Conservation (phyloP, 2,329 filamentous ascomycete genomes). For the Penicillium sp. region DNA sequence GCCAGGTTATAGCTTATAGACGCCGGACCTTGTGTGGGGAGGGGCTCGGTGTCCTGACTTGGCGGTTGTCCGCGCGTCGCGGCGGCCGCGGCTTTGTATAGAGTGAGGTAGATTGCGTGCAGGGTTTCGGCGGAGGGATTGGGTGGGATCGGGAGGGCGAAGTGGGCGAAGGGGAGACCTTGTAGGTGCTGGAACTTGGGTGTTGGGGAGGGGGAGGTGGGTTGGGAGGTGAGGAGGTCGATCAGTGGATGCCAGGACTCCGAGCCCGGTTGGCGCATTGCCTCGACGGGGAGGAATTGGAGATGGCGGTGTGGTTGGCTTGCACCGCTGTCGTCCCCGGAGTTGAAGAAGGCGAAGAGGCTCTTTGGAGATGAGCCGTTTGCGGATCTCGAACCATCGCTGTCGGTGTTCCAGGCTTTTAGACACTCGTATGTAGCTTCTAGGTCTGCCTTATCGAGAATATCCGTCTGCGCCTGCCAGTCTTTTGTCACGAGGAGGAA, state of each 20-base stretch:
- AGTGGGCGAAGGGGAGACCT: conserved; percentile 45
- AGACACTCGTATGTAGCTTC: conserved; percentile 37
- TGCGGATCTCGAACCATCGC: background rate
- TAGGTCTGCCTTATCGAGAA: conserved; percentile 39
- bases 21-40: conserved; percentile 29
- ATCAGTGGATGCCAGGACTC: conserved; percentile 44
- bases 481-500: conserved; percentile 43
- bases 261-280: conserved; percentile 32
- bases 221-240: conserved; percentile 27
- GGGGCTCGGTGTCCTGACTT: conserved; percentile 14
- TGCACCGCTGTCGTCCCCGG: conserved; percentile 41
- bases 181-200: conserved; percentile 19
- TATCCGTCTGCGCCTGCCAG: conserved; percentile 38
- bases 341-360: conserved; percentile 45
- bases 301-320: conserved; percentile 43
- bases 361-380: conserved; percentile 12
- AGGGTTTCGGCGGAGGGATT: conserved; percentile 34
- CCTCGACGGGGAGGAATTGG: conserved; percentile 42
- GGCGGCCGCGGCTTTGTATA: conserved; percentile 36
- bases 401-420: conserved; percentile 30
- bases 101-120: conserved; percentile 33
- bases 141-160: conserved; percentile 35
- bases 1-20: conserved; percentile 52
- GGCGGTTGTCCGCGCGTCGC: conserved; percentile 14
- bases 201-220: conserved; percentile 10